Base-by-base conservation (phyloP, 2,329 filamentous ascomycete genomes). In the Ascochyta rabiei region DNA sequence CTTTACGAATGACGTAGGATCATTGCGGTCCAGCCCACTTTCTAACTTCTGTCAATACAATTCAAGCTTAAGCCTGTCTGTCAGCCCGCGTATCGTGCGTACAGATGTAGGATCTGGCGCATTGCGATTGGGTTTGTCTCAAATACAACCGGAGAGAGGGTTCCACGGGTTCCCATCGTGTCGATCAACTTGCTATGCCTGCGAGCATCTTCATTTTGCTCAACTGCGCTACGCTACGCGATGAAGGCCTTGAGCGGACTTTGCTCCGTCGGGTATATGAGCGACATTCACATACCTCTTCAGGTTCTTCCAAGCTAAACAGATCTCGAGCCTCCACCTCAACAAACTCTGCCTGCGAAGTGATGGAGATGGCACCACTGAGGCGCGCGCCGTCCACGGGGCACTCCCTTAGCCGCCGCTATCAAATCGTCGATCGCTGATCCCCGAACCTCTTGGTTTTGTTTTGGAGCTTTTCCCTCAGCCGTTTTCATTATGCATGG, bases 361-460 rank as follows among this genome's bases (percentile, higher is more conserved):
- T 39, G 37, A 50, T 45, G 37, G 23, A 33, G 10, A 50, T 39
- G 37, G 42, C 42, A 50, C 24, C n/a, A 28, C 46, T 43, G 46
- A 46, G 24, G 33, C 12, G 45, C 41, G 23, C 52, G 47, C 52
- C 52, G 46, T 38, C 42, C 52, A 37, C 41, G 52, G 52, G 47
- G 52, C 46, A 55, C 24, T 42, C 4, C 24, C 35, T 19, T 55
- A 55, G 52, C 46, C 50, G 52, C 52, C 52, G 52, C 52, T 8
- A 46, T 37, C 18, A 47, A 50, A 41, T 50, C 46, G 52, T 41
- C 52, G 35, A 49, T 34, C 46, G 41, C 46, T 49, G 18, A 38
- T 37, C 19, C 41, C 52, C 52, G 41, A 38, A 28, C 18, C 41
- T 35, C 31, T 35, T 35, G 37, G 30, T 5, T 10, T 31, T 15